Conservation (phyloP, 495 filamentous ascomycete species). For the Tuber brumale region DNA sequence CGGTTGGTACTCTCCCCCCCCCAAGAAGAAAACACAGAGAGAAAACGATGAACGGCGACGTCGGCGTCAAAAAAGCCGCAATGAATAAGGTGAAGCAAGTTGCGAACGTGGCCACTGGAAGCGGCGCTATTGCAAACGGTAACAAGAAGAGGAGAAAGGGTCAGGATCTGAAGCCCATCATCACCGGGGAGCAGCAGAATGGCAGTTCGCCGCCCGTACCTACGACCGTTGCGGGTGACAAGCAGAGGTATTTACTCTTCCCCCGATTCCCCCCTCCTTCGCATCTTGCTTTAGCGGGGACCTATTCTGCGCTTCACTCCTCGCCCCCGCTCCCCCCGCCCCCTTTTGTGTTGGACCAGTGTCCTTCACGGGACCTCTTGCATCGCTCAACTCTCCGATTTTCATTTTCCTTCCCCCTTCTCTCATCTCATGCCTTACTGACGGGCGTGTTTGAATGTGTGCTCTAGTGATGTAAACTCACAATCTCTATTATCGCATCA, state of each 20-base stretch:
- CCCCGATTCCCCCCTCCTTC: slow-evolving; percentile 18
- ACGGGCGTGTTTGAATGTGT: slow-evolving; percentile 20
- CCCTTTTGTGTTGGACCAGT: slow-evolving; percentile 12
- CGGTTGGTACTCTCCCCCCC: slow-evolving; percentile 1
- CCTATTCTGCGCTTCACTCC: slow-evolving; percentile 2
- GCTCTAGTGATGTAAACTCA: slow-evolving; percentile 31
- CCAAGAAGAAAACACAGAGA: slow-evolving; percentile 14
- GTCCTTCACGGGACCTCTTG: slow-evolving; percentile 28
- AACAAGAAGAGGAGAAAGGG: slow-evolving; percentile 86
- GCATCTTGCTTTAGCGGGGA: neutral
- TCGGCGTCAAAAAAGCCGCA: slow-evolving; percentile 63
- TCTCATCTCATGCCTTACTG: slow-evolving; percentile 34
- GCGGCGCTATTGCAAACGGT: slow-evolving; percentile 49
- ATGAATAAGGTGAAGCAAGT: slow-evolving; percentile 76
- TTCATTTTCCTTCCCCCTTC: slow-evolving; percentile 28
- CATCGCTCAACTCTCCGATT: slow-evolving; percentile 25
- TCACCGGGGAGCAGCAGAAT: slow-evolving; percentile 64
- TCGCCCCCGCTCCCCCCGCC: slow-evolving; percentile 30
- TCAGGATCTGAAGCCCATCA: slow-evolving; percentile 79
- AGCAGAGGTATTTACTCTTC: slow-evolving; percentile 39
- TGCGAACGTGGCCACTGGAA: slow-evolving; percentile 45
- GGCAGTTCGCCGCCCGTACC: slow-evolving; percentile 38
- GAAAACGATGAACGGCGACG: slow-evolving; percentile 63
- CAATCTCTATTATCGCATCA: slow-evolving; percentile 32
- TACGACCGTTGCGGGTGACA: slow-evolving; percentile 42